These are phyloP conservation scores for Nicotiana rustica DNA, from an alignment of 305 asterid genomes.

Conservation along the genomic window DNA sequence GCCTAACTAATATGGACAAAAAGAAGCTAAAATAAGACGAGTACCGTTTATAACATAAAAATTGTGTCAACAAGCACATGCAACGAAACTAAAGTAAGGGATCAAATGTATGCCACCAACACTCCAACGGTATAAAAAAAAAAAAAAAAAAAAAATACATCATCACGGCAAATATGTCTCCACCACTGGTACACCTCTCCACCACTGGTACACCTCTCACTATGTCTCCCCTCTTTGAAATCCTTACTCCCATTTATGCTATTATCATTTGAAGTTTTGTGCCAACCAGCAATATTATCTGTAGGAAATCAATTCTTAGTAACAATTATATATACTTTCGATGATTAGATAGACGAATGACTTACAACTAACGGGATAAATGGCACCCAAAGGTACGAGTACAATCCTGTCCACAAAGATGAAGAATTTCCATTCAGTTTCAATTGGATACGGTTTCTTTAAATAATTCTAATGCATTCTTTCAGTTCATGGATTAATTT, in stretches of 20 bases:
- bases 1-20: too few species aligned
- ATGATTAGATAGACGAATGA: neutral
- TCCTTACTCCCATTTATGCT: constrained; percentile 71
- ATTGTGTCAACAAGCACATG: too few species aligned
- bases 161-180: too few species aligned
- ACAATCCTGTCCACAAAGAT: constrained; percentile 56
- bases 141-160: too few species aligned
- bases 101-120: too few species aligned
- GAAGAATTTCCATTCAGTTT: neutral
- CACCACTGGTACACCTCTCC: constrained; percentile 35
- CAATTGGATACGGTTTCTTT: neutral
- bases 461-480: neutral
- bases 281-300: constrained; percentile 67
- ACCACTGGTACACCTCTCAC: constrained; percentile 63
- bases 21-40: too few species aligned
- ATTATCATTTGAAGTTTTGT: constrained; percentile 69
- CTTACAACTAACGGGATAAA: constrained; percentile 73
- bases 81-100: too few species aligned
- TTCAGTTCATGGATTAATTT: neutral
- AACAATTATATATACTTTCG: neutral
- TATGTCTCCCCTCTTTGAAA: constrained; percentile 68
- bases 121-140: too few species aligned
- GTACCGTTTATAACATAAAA: too few species aligned
- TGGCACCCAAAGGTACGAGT: constrained; percentile 77
- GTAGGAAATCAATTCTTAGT: neutral